Evolutionary conservation across 2,329 filamentous ascomycete species (phyloP).

Genomic region (Fusarium papillatum): DNA sequence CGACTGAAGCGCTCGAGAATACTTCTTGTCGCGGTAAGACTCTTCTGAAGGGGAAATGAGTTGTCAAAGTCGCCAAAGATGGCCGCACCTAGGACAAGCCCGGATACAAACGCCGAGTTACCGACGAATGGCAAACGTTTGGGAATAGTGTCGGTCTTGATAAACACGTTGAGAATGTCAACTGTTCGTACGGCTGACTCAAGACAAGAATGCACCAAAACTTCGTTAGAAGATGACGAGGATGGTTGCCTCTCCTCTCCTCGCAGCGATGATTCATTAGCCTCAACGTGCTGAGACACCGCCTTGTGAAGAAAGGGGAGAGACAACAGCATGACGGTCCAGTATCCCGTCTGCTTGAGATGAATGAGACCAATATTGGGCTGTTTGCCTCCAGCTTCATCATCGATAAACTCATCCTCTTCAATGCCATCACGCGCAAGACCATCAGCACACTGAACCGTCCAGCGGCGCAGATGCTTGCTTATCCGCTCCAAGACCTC

Average conservation of each 20-base stretch:
- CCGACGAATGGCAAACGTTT: slow-evolving; percentile 59
- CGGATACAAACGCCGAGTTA: slow-evolving; percentile 60
- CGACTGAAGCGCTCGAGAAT: slow-evolving; percentile 42
- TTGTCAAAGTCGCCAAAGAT: slow-evolving; percentile 59
- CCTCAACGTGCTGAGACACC: slow-evolving; percentile 40
- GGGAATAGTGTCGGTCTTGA: slow-evolving; percentile 50
- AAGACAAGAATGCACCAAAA: slow-evolving; percentile 50
- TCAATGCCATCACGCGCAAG: slow-evolving; percentile 36
- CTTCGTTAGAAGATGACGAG: slow-evolving; percentile 32
- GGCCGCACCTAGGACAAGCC: slow-evolving; percentile 58
- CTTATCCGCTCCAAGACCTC: slow-evolving; percentile 45
- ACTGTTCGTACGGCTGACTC: slow-evolving; percentile 52
- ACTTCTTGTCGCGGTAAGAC: slow-evolving; percentile 35
- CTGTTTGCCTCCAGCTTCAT: slow-evolving; percentile 32
- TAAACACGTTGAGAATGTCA: slow-evolving; percentile 53
- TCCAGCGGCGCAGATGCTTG: slow-evolving; percentile 41
- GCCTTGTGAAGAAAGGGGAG: slow-evolving; percentile 52
- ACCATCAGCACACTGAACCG: slow-evolving; percentile 34
- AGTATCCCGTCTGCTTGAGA: slow-evolving; percentile 54
- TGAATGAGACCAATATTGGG: slow-evolving; percentile 45
- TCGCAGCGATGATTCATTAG: slow-evolving; percentile 18
- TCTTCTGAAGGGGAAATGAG: slow-evolving; percentile 47
- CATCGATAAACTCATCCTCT: slow-evolving; percentile 32
- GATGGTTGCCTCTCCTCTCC: slow-evolving; percentile 16
- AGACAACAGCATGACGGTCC: slow-evolving; percentile 53